phyloP scores from a whole-genome alignment of 257 asterid genomes.

The Solanum corneliomulleri region DNA sequence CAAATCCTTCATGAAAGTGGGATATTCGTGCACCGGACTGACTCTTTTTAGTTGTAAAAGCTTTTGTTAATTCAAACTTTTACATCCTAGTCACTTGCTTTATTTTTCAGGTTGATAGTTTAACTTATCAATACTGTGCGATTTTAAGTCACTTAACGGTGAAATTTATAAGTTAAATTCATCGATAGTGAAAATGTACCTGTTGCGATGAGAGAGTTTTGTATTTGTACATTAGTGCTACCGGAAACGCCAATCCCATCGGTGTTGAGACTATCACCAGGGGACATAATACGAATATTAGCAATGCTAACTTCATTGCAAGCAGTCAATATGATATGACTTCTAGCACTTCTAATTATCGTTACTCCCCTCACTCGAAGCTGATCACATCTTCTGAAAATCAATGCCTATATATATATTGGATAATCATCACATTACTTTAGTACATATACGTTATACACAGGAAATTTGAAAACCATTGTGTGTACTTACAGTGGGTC shows the following conservation, averaged over 20 bases:
- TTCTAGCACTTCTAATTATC: slow-evolving; percentile 37
- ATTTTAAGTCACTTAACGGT: neutral
- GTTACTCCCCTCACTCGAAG: slow-evolving; percentile 35
- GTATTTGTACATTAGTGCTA: slow-evolving; percentile 24
- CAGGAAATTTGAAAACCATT: neutral
- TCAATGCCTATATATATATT: slow-evolving; percentile 24
- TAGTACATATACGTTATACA: neutral
- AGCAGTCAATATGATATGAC: slow-evolving; percentile 33
- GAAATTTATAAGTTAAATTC: neutral
- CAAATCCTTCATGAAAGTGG: neutral
- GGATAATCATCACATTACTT: neutral
- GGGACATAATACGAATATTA: slow-evolving; percentile 39
- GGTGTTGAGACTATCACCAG: slow-evolving; percentile 55
- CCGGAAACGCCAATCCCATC: slow-evolving; percentile 45
- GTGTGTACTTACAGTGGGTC: slow-evolving; percentile 19
- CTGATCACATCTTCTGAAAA: slow-evolving; percentile 38
- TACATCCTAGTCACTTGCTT: neutral
- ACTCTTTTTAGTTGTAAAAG: neutral
- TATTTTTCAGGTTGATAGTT: neutral
- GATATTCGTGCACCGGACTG: neutral
- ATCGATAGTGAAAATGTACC: slow-evolving; percentile 8
- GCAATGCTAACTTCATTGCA: slow-evolving; percentile 22
- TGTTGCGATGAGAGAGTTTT: slow-evolving; percentile 41
- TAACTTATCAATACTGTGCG: neutral
- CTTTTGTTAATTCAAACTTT: neutral